Conservation (phyloP, 768 basidiomycete species). For the Sistotremastrum niveocremeum region DNA sequence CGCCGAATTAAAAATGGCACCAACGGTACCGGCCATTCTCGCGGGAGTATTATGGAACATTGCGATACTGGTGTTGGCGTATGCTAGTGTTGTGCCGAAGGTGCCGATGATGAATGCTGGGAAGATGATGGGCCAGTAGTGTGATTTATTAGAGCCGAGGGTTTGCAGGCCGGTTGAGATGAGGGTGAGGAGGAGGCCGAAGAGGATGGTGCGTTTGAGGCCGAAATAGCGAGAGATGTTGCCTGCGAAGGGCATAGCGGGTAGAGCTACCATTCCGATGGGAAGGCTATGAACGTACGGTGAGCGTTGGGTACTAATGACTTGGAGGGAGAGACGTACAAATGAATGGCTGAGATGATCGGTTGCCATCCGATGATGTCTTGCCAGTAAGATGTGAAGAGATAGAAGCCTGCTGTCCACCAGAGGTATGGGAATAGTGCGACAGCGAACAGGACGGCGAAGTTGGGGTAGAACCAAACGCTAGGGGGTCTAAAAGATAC, state of each 20-base stretch:
- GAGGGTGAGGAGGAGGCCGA: slow-evolving; percentile 25
- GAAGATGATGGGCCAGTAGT: slow-evolving; percentile 35
- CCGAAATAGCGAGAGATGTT: slow-evolving; percentile 10
- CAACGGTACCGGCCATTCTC: slow-evolving; percentile 37
- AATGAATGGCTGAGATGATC: slow-evolving; percentile 25
- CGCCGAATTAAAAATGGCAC: slow-evolving; percentile 42
- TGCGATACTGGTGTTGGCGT: slow-evolving; percentile 36
- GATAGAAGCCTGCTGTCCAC: slow-evolving; percentile 24
- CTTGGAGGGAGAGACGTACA: slow-evolving; percentile 13
- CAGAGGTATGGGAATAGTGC: slow-evolving; percentile 28
- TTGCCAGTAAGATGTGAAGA: slow-evolving; percentile 28
- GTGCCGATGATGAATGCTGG: slow-evolving; percentile 38
- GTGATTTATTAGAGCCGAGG: slow-evolving; percentile 23
- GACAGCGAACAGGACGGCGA: slow-evolving; percentile 24
- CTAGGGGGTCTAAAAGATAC: slow-evolving; percentile 28
- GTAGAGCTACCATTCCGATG: slow-evolving; percentile 25
- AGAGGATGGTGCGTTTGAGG: slow-evolving; percentile 33
- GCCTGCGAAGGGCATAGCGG: slow-evolving; percentile 24
- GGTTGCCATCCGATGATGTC: slow-evolving; percentile 28
- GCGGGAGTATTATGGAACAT: slow-evolving; percentile 35
- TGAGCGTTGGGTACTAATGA: no score
- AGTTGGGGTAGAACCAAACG: slow-evolving; percentile 29
- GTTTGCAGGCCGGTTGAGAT: slow-evolving; percentile 28
- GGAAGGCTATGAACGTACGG: slow-evolving; percentile 9
- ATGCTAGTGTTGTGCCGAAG: slow-evolving; percentile 31